Evolutionary conservation across 1,284 basidiomycete genomes (phyloP).

Genomic region (Singerocomus inundabilis): DNA sequence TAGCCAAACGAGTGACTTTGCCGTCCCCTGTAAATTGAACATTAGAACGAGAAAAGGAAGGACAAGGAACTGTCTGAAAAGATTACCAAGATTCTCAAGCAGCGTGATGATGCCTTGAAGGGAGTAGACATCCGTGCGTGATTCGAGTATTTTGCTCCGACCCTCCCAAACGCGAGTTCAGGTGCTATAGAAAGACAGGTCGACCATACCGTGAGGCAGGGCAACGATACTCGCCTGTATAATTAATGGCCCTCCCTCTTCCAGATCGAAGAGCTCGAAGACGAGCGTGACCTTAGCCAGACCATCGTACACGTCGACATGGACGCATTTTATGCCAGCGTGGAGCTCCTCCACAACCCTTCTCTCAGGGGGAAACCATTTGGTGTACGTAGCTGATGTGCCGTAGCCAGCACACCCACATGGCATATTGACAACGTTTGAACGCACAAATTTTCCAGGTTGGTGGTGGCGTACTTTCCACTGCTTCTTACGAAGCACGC

Average conservation of each 20-base stretch:
- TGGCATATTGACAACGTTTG: not conserved
- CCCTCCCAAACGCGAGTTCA: conserved; percentile 5
- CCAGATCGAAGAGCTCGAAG: conserved; percentile 76
- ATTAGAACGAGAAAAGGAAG: conserved; percentile 78
- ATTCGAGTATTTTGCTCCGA: not conserved
- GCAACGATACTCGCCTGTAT: conserved; percentile 36
- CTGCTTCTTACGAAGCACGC: conserved; percentile 89
- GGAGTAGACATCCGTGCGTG: conserved; percentile 60
- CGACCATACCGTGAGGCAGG: conserved; percentile 26
- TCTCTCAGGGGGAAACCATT: conserved; percentile 81
- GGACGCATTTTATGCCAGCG: conserved; percentile 77
- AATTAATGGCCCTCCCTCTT: not conserved
- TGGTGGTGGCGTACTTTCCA: conserved; percentile 75
- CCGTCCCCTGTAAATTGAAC: not conserved
- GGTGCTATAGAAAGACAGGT: conserved; percentile 29
- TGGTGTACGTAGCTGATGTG: conserved; percentile 56
- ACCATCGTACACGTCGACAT: conserved; percentile 86
- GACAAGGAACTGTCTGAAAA: conserved; percentile 76
- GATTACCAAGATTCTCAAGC: conserved; percentile 63
- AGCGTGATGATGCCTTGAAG: conserved; percentile 59
- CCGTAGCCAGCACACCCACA: not conserved
- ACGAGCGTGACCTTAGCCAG: conserved; percentile 76
- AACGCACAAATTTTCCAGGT: conserved; percentile 46
- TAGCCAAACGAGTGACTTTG: conserved; percentile 7
- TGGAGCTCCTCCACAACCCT: conserved; percentile 81